These are phyloP conservation scores for Populus ilicifolia DNA, from an alignment of 345 rosid genomes.

Conservation along the genomic window DNA sequence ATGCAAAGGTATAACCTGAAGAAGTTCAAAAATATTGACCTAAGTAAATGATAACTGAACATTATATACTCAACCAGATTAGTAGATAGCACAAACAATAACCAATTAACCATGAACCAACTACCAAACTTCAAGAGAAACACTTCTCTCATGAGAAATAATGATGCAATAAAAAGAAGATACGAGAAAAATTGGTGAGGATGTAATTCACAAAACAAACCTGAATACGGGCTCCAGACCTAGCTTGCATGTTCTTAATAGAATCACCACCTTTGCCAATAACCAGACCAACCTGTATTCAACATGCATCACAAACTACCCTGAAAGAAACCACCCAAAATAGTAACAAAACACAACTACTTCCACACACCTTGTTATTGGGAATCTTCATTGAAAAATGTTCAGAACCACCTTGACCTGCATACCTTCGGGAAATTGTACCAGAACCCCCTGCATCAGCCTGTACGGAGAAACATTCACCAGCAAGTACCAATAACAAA, in stretches of 20 bases:
- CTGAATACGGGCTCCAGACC: conserved; percentile 97
- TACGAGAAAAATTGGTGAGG: not conserved
- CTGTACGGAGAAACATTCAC: conserved; percentile 27
- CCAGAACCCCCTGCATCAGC: conserved; percentile 95
- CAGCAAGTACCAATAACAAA: not conserved
- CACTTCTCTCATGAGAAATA: not conserved
- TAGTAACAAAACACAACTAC: conserved; percentile 8
- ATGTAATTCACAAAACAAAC: conserved; percentile 29
- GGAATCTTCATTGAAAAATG: conserved; percentile 71
- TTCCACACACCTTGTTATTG: conserved; percentile 71
- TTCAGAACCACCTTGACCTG: conserved; percentile 76
- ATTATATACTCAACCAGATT: not conserved
- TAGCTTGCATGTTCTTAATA: conserved; percentile 92
- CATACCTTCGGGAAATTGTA: conserved; percentile 61
- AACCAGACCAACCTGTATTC: conserved; percentile 89
- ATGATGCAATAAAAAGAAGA: not conserved
- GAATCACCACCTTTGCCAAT: conserved; percentile 99
- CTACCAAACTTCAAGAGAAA: not conserved
- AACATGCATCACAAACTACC: conserved; percentile 22
- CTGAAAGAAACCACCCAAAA: conserved; percentile 6
- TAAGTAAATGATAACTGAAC: not conserved
- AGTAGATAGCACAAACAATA: not conserved
- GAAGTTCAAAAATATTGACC: not conserved
- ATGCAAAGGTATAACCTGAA: conserved; percentile 94
- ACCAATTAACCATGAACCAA: not conserved